Evolutionary conservation across 306 rosid genomes (phyloP), one percentile per base, ranked within the genome.

Genomic region (Pyrus communis): DNA sequence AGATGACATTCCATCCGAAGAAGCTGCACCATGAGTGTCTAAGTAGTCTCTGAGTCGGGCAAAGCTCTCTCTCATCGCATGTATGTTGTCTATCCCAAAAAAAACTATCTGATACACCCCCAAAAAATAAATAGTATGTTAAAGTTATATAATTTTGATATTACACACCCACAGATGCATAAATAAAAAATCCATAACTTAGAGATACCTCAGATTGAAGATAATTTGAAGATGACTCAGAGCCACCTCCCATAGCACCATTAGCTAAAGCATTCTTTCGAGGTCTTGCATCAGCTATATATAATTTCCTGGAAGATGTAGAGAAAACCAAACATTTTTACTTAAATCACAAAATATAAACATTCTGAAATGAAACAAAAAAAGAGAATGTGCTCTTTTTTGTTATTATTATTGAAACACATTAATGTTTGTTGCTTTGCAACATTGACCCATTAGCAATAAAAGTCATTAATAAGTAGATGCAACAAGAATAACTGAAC

Each of bases 201-300:
- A 22, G 5, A 43, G 78, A 77, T 79, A 94, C 99, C 96, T 95
- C 97, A 46, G 97, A 92, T 83, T 95, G 99, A 73, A 80, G 88
- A 80, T 95, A 95, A 84, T 95, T 83, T 67, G 99, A 86, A 19
- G 99, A 95, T 71, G 99, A 95, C 82, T 95, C 99, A 1, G 99
- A 95, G 77, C 99, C 97, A 85, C 99, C 99, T 79, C 99, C 99
- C 97, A 92, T 90, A 76, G 99, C 99, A 74, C 97, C 93, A 87
- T 95, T 95, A 66, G 97, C 99, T 74, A 92, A 87, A 84, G 99
- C 97, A 81, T 95, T 95, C 84, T 90, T 95, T 80, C 97, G 90
- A 27, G 97, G 99, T 77, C 99, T 89, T 14, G 99, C 99, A 85
- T 95, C 99, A 46, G 92, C 97, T 30, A 95, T 95, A 84, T 92